These are phyloP conservation scores for Hirschioporus abietinus DNA, from an alignment of 768 basidiomycete species.

Conservation along the genomic window DNA sequence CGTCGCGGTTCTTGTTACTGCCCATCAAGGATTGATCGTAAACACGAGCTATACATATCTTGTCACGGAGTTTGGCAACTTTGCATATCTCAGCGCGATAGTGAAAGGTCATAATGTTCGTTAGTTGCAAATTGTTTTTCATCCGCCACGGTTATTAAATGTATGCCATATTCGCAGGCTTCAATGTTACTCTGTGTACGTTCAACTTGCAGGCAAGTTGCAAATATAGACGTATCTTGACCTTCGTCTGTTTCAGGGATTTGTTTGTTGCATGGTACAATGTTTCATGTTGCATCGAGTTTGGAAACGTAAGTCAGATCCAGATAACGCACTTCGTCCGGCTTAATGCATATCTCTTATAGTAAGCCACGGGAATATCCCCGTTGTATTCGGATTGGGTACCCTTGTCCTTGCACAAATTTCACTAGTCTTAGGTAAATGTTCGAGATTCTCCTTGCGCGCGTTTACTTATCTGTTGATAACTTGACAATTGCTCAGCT, in stretches of 20 bases:
- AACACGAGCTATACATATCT: constrained; percentile 20
- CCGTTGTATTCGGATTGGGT: background rate
- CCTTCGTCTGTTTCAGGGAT: background rate
- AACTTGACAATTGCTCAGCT: background rate
- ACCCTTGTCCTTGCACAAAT: background rate
- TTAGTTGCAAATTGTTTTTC: background rate
- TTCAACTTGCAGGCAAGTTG: background rate
- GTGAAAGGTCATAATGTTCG: background rate
- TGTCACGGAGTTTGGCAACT: constrained; percentile 16
- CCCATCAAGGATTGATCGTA: constrained; percentile 16
- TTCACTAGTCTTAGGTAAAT: background rate
- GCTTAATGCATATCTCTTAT: background rate
- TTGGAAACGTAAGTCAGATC: background rate
- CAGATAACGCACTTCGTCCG: background rate
- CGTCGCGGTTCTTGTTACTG: constrained; percentile 14
- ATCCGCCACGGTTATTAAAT: background rate
- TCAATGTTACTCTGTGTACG: background rate
- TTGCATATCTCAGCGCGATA: background rate
- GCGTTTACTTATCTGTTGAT: background rate
- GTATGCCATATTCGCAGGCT: background rate
- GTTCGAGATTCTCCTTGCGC: background rate
- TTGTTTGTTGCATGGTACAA: background rate
- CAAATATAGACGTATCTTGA: background rate
- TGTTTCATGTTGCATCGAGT: background rate
- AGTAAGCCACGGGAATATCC: background rate